A percentile compares a stretch with the other conserved stretches of the same genome.
Evolutionary conservation across 176 grass and related monocot genomes (phyloP).

Genomic region (Canna indica): DNA sequence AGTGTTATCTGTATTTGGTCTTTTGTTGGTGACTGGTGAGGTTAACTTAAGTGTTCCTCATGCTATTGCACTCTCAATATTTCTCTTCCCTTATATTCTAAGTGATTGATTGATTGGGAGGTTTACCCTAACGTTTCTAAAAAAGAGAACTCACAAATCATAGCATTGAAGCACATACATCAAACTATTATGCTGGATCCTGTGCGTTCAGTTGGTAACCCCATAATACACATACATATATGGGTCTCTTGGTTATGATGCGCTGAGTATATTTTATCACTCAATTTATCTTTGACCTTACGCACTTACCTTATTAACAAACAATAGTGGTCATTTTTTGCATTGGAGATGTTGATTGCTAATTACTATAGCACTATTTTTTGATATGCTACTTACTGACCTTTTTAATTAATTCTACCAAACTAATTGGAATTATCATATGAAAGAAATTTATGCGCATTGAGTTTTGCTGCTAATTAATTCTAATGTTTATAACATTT

Average conservation of each 20-base stretch:
- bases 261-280: not conserved
- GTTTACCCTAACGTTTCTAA: no score
- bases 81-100: no score
- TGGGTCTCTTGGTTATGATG: not conserved
- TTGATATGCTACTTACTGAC: not conserved
- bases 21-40: no score
- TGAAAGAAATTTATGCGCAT: not conserved
- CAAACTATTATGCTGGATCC: not conserved
- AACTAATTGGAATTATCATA: not conserved
- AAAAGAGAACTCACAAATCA: not conserved
- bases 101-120: no score
- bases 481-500: not conserved
- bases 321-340: not conserved
- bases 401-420: not conserved
- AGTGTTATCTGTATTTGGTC: no score
- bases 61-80: no score
- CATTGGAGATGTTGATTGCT: not conserved
- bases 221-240: not conserved
- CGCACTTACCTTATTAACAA: not conserved
- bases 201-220: not conserved
- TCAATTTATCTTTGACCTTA: not conserved
- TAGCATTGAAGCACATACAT: no score
- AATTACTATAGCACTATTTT: not conserved
- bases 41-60: no score
- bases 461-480: not conserved